Conservation (phyloP, 192 early-diverging fungal species). For the Backusella westeae region DNA sequence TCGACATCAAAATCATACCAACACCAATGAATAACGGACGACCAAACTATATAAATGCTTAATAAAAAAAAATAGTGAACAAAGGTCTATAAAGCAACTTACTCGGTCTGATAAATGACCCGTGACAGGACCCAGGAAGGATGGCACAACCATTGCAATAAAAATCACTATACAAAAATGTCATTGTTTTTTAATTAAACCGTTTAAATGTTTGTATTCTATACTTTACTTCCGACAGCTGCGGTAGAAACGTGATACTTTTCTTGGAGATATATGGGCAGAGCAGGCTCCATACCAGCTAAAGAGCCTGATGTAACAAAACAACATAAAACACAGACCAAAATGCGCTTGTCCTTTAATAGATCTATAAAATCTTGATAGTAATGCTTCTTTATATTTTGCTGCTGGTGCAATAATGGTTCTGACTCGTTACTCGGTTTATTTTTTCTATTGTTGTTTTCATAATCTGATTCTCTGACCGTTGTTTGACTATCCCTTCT, state of each 20-base stretch:
- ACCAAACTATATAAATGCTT: neutral
- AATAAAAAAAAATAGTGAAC: slow-evolving; percentile 12
- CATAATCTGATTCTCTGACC: neutral
- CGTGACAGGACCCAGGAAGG: slow-evolving; percentile 49
- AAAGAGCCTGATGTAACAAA: slow-evolving; percentile 43
- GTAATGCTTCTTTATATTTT: neutral
- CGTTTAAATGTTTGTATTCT: neutral
- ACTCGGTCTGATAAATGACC: slow-evolving; percentile 46
- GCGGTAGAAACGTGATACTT: slow-evolving; percentile 33
- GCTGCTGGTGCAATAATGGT: neutral
- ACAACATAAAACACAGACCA: slow-evolving; percentile 36
- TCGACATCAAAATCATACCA: slow-evolving; percentile 45
- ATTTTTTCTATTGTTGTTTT: neutral
- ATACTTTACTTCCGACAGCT: slow-evolving; percentile 29
- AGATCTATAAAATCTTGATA: slow-evolving; percentile 23
- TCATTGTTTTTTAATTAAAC: neutral
- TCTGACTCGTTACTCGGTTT: neutral
- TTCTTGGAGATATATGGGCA: slow-evolving; percentile 47
- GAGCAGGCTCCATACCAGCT: slow-evolving; percentile 50
- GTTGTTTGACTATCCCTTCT: neutral
- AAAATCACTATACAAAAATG: slow-evolving; percentile 46
- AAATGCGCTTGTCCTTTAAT: slow-evolving; percentile 40
- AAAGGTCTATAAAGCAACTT: neutral
- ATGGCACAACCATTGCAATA: slow-evolving; percentile 65
- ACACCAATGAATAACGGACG: slow-evolving; percentile 38